Conservation (phyloP, 352 stramenopile genomes). For the Peronospora belbahrii region DNA sequence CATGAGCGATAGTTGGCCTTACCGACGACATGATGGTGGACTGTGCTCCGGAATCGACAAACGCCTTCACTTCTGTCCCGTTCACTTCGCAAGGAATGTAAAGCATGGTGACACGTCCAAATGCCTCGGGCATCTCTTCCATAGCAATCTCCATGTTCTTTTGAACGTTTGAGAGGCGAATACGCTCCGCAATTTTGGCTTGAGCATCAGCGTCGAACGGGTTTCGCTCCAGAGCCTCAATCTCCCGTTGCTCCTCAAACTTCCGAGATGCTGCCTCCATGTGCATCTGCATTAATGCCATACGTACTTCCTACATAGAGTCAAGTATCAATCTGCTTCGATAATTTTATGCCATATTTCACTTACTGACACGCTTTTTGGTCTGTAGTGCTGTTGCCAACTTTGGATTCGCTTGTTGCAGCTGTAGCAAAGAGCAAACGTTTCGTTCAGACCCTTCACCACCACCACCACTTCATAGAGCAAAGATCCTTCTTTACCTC, state of each 20-base stretch:
- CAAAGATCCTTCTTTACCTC: slow-evolving; percentile 28
- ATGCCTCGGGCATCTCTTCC: slow-evolving; percentile 83
- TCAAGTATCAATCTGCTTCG: not conserved
- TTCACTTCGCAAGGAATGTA: slow-evolving; percentile 86
- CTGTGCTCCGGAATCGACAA: slow-evolving; percentile 87
- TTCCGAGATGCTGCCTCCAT: slow-evolving; percentile 71
- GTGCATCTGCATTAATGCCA: slow-evolving; percentile 78
- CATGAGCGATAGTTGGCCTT: not conserved
- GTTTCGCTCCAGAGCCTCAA: slow-evolving; percentile 55
- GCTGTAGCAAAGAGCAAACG: slow-evolving; percentile 26
- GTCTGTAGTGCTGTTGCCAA: slow-evolving; percentile 55
- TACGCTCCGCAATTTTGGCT: slow-evolving; percentile 77
- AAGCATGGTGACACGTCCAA: slow-evolving; percentile 83
- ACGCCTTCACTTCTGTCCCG: slow-evolving; percentile 78
- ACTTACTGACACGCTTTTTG: slow-evolving; percentile 62
- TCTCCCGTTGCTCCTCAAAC: slow-evolving; percentile 78
- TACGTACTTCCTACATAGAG: slow-evolving; percentile 57
- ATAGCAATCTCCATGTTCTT: slow-evolving; percentile 88
- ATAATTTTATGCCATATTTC: slow-evolving; percentile 5
- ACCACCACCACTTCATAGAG: not conserved
- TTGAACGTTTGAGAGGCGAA: slow-evolving; percentile 79
- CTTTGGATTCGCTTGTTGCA: slow-evolving; percentile 53
- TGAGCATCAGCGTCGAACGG: slow-evolving; percentile 72
- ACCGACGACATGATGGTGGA: slow-evolving; percentile 91
- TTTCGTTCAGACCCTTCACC: slow-evolving; percentile 13